These are phyloP conservation scores for Begonia peltatifolia DNA, from an alignment of 306 rosid genomes.

Conservation along the genomic window DNA sequence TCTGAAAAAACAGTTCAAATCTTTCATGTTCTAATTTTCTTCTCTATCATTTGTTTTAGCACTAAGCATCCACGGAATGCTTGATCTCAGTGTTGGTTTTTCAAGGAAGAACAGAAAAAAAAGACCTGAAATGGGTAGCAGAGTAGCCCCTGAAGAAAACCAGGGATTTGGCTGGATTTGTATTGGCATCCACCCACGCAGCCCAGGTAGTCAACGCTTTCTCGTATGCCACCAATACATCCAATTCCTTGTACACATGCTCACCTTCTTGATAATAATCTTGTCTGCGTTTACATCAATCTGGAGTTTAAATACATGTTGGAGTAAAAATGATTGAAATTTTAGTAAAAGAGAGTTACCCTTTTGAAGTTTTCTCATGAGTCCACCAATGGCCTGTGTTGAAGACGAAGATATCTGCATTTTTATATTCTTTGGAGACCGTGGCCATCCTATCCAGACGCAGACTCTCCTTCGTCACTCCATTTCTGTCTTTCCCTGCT, in stretches of 20 bases:
- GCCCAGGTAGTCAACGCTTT: slow-evolving; percentile 55
- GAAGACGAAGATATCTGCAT: slow-evolving; percentile 70
- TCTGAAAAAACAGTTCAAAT: slow-evolving; percentile 20
- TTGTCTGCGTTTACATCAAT: slow-evolving; percentile 29
- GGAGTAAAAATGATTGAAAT: neutral
- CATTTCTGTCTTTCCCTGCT: slow-evolving; percentile 55
- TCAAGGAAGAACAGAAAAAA: too few species aligned
- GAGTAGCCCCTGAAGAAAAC: slow-evolving; percentile 59
- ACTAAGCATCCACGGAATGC: too few species aligned
- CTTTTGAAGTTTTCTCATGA: slow-evolving; percentile 82
- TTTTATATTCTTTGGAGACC: slow-evolving; percentile 48
- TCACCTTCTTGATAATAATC: slow-evolving; percentile 97
- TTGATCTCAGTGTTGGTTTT: too few species aligned
- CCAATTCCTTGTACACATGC: slow-evolving; percentile 65
- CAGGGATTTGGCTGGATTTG: slow-evolving; percentile 27
- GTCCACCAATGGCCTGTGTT: slow-evolving; percentile 99
- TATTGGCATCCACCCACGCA: slow-evolving; percentile 37
- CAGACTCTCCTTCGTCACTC: slow-evolving; percentile 70
- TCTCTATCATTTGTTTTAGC: too few species aligned
- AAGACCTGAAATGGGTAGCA: slow-evolving; percentile 49
- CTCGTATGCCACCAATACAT: slow-evolving; percentile 69
- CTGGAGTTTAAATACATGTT: neutral
- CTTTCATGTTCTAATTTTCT: too few species aligned
- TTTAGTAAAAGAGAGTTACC: slow-evolving; percentile 21
- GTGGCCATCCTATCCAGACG: slow-evolving; percentile 76